Evolutionary conservation across 345 rosid species (phyloP).

Genomic region (Arabidopsis suecica): DNA sequence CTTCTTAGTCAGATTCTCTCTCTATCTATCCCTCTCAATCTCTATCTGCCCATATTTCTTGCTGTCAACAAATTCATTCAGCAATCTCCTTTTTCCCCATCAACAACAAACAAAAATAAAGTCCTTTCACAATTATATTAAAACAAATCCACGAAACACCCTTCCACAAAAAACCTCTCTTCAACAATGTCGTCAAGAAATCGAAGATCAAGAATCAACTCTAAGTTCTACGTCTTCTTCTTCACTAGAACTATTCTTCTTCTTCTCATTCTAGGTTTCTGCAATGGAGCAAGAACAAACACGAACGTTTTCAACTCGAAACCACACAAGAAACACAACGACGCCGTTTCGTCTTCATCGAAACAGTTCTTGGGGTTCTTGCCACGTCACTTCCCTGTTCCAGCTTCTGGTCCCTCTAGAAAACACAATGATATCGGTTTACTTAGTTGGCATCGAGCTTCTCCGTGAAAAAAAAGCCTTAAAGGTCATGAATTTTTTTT

Average conservation of each 20-base stretch:
- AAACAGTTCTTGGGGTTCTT: constrained; percentile 60
- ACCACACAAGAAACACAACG: constrained; percentile 22
- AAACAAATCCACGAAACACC: constrained; percentile 8
- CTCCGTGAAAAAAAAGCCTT: constrained; percentile 44
- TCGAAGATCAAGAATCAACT: constrained; percentile 22
- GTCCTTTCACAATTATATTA: not conserved
- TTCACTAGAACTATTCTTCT: constrained; percentile 21
- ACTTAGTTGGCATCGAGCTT: constrained; percentile 47
- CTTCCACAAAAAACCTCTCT: constrained; percentile 23
- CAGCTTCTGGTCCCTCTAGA: constrained; percentile 92
- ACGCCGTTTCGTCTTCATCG: constrained; percentile 33
- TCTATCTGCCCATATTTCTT: constrained; percentile 43
- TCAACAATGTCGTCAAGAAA: constrained; percentile 32
- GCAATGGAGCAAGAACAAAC: constrained; percentile 42
- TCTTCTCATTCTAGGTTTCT: constrained; percentile 32
- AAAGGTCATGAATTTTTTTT: constrained; percentile 26
- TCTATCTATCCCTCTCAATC: constrained; percentile 20
- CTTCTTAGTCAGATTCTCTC: constrained; percentile 22
- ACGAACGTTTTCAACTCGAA: constrained; percentile 35
- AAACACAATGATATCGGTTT: constrained; percentile 91
- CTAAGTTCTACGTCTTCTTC: not conserved
- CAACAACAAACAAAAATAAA: constrained; percentile 35
- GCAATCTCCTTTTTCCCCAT: constrained; percentile 25
- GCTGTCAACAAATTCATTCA: constrained; percentile 46
- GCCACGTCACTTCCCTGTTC: constrained; percentile 84